A percentile compares a stretch with the other conserved stretches of the same genome.
Evolutionary conservation across 805 yeast species (phyloP).

Genomic region (Ogataea corticis): DNA sequence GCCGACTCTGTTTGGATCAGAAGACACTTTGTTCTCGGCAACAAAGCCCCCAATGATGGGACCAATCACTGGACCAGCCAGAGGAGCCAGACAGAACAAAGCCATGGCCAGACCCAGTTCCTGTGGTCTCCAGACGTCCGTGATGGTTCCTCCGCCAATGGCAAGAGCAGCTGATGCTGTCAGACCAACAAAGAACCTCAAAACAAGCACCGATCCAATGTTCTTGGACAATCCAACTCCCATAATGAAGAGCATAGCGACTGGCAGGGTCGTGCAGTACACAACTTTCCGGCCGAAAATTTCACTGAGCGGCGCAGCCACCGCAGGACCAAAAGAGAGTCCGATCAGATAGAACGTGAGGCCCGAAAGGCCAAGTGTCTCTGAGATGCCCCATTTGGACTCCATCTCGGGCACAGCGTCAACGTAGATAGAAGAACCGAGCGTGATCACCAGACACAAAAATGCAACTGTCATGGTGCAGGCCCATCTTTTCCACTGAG

Average conservation of each 20-base stretch:
- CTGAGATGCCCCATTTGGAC: slow-evolving; percentile 49
- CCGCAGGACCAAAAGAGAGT: slow-evolving; percentile 67
- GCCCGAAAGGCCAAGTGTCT: slow-evolving; percentile 65
- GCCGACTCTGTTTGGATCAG: slow-evolving; percentile 21
- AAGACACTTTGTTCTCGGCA: slow-evolving; percentile 45
- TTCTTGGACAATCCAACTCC: slow-evolving; percentile 68
- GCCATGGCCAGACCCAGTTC: slow-evolving; percentile 75
- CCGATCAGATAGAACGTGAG: slow-evolving; percentile 70
- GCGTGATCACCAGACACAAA: slow-evolving; percentile 66
- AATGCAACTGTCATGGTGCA: slow-evolving; percentile 64
- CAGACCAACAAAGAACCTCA: slow-evolving; percentile 73
- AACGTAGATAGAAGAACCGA: slow-evolving; percentile 75
- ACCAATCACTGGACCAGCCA: slow-evolving; percentile 77
- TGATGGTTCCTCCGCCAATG: slow-evolving; percentile 80
- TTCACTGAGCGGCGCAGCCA: slow-evolving; percentile 75
- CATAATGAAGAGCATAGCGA: slow-evolving; percentile 71
- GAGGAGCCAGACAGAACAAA: slow-evolving; percentile 75
- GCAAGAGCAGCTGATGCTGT: slow-evolving; percentile 83
- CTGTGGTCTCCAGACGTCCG: slow-evolving; percentile 71
- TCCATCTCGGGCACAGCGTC: slow-evolving; percentile 60
- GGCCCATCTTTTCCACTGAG: slow-evolving; percentile 60
- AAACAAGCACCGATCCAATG: slow-evolving; percentile 60
- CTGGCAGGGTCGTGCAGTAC: slow-evolving; percentile 58
- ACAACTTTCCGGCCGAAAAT: slow-evolving; percentile 65
- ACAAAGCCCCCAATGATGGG: slow-evolving; percentile 77